These are phyloP conservation scores for Tricholoma furcatifolium DNA, from an alignment of 768 basidiomycete genomes.

Conservation along the genomic window DNA sequence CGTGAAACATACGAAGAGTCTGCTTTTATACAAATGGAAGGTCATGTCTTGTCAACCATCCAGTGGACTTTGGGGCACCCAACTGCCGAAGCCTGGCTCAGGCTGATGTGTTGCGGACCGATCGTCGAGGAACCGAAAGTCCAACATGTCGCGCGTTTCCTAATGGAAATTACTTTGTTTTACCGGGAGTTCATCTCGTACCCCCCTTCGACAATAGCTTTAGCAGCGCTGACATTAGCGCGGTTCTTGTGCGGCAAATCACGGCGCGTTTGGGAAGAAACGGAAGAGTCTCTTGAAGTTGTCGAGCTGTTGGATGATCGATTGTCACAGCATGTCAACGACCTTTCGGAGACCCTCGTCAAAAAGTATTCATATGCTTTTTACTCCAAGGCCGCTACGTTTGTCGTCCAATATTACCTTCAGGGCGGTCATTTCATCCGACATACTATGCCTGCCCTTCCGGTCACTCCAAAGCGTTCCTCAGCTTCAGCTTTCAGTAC, in stretches of 20 bases:
- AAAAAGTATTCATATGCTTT: conserved; percentile 98
- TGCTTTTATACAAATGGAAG: conserved; percentile 99
- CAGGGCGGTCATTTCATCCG: conserved; percentile 75
- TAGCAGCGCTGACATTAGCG: conserved; percentile 87
- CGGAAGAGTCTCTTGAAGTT: conserved; percentile 78
- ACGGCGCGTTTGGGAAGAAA: conserved; percentile 80
- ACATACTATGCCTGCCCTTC: conserved; percentile 47
- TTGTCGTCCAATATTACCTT: conserved; percentile 92
- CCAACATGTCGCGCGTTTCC: conserved; percentile 93
- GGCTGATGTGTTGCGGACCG: conserved; percentile 75
- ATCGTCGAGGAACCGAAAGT: conserved; percentile 84
- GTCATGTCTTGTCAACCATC: conserved; percentile 93
- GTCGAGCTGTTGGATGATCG: conserved; percentile 85
- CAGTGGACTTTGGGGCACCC: conserved; percentile 97
- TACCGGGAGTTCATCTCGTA: conserved; percentile 92
- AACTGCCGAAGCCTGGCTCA: conserved; percentile 96
- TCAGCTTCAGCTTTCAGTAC: conserved; percentile 62
- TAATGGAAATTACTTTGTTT: conserved; percentile 99
- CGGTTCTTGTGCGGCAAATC: conserved; percentile 83
- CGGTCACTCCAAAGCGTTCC: conserved; percentile 64
- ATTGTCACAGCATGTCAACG: conserved; percentile 85
- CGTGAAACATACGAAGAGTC: conserved; percentile 96
- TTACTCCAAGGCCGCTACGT: conserved; percentile 93
- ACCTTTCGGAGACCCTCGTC: conserved; percentile 92
- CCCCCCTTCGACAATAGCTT: conserved; percentile 82